Evolutionary conservation across 148 eudicot genomes (phyloP).

Genomic region (Silene uniflora): DNA sequence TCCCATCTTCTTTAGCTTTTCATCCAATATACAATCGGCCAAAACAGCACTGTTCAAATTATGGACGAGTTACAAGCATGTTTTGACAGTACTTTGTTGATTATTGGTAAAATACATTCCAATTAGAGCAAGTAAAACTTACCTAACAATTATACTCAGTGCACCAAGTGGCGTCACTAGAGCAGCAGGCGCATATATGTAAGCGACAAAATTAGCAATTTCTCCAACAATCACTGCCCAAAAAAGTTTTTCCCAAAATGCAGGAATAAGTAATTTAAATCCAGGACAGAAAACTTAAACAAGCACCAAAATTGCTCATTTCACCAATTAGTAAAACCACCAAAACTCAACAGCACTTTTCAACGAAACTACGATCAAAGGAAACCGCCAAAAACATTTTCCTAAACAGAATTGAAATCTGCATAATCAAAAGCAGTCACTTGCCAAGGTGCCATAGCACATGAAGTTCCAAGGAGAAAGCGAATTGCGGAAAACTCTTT

Average conservation of each 20-base stretch:
- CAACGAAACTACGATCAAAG: not conserved
- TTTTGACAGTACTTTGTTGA: not conserved
- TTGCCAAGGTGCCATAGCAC: not conserved
- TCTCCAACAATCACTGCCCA: constrained; percentile 83
- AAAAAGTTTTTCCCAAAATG: constrained; percentile 17
- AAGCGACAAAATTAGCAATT: constrained; percentile 79
- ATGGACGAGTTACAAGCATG: constrained; percentile 11
- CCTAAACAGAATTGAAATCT: not conserved
- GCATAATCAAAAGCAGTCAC: not conserved
- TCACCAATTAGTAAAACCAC: not conserved
- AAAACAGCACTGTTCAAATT: constrained; percentile 59
- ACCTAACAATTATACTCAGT: constrained; percentile 92
- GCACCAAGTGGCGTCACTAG: constrained; percentile 96
- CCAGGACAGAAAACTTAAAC: not conserved
- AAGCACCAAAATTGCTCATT: not conserved
- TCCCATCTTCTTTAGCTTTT: constrained; percentile 74
- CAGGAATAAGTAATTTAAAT: constrained; percentile 17
- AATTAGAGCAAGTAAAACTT: constrained; percentile 20
- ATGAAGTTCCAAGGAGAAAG: not conserved
- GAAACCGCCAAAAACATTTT: not conserved
- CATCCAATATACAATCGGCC: constrained; percentile 77
- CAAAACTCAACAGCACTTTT: not conserved
- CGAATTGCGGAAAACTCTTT: not conserved
- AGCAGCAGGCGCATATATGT: constrained; percentile 92
- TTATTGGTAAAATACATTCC: constrained; percentile 4